Evolutionary conservation across 768 basidiomycete genomes (phyloP), one percentile per base, ranked within the genome.

Genomic region (Coprinopsis marcescibilis): DNA sequence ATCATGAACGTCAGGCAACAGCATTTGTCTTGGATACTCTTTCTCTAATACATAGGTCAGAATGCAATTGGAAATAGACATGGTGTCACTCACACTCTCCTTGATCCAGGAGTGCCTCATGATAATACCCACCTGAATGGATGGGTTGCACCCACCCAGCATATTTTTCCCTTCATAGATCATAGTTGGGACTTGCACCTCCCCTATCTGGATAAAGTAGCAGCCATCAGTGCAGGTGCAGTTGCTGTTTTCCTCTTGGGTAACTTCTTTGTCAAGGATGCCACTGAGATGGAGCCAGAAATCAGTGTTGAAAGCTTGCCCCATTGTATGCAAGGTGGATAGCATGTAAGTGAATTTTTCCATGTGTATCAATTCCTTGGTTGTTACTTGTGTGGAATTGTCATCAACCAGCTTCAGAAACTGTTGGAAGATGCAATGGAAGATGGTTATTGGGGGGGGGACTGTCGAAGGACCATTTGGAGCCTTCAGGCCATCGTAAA

Each of bases 1-100:
- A 57, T 24, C 14, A 55, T 17, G 19, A 57, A 46, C 2, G 50
- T 59, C 20, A 52, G 58, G 43, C 58, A 57, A 32, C 52, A 55
- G 43, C 50, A 54, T 37, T 51, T 52, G 2, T 59, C 52, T n/a
- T 52, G 56, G 43, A 55, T 51, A 26, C 10, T 19, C 26, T 26
- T 30, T 27, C 17, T 36, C 37, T 40, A 37, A 36, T 36, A 36
- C 35, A 8, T 36, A 17, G 7, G 15, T 36, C 35, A 36, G 35
- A 36, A 36, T 6, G 8, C 6, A 17, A 8, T 36, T 19, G 20
- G 35, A 17, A 17, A 17, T n/a, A 36, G 35, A 7, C 7, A 36
- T 7, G 15, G 13, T 7, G 13, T 17, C n/a, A 36, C 35, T 36
- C 15, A 36, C 35, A 17, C 20, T 6, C 6, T 8, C 10, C 8